Percentiles rank a stretch among this genome's conserved stretches.
These are phyloP conservation scores for Penicillium paradoxum DNA, from an alignment of 495 filamentous ascomycete genomes.

Conservation along the genomic window DNA sequence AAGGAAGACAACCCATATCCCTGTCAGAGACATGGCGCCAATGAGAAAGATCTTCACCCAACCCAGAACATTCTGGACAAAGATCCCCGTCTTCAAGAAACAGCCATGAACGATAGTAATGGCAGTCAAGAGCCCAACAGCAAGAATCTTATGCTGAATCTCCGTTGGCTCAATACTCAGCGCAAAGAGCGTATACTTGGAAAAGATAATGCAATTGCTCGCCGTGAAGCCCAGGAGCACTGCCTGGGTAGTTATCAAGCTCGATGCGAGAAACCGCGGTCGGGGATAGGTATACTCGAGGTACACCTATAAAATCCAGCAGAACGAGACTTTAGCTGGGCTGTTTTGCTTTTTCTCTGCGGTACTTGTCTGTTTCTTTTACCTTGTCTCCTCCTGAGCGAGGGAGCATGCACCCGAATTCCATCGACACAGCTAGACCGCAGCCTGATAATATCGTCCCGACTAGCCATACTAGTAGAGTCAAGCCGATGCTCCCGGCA, in stretches of 20 bases:
- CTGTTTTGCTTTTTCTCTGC: background rate
- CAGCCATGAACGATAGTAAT: constrained; percentile 39
- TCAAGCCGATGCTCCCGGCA: constrained; percentile 62
- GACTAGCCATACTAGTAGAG: constrained; percentile 58
- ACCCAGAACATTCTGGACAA: constrained; percentile 43
- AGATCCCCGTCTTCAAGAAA: constrained; percentile 35
- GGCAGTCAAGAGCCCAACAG: constrained; percentile 30
- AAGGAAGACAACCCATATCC: constrained; percentile 38
- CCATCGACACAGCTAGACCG: constrained; percentile 57
- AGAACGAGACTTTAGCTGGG: constrained; percentile 1
- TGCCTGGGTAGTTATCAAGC: constrained; percentile 60
- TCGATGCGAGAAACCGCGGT: constrained; percentile 65
- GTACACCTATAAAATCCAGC: constrained; percentile 45
- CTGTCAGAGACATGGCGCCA: constrained; percentile 40
- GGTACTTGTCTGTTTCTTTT: background rate
- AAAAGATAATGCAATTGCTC: constrained; percentile 42
- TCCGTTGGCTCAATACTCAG: constrained; percentile 30
- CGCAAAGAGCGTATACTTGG: constrained; percentile 43
- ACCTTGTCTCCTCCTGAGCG: constrained; percentile 65
- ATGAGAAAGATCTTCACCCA: constrained; percentile 47
- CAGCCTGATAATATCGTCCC: constrained; percentile 57
- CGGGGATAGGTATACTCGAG: constrained; percentile 69
- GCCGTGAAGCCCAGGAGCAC: constrained; percentile 65
- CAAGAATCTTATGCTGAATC: constrained; percentile 32
- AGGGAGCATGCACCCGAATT: constrained; percentile 70